Base-by-base conservation (phyloP, 805 yeast species). In the Myxozyma neotropica region DNA sequence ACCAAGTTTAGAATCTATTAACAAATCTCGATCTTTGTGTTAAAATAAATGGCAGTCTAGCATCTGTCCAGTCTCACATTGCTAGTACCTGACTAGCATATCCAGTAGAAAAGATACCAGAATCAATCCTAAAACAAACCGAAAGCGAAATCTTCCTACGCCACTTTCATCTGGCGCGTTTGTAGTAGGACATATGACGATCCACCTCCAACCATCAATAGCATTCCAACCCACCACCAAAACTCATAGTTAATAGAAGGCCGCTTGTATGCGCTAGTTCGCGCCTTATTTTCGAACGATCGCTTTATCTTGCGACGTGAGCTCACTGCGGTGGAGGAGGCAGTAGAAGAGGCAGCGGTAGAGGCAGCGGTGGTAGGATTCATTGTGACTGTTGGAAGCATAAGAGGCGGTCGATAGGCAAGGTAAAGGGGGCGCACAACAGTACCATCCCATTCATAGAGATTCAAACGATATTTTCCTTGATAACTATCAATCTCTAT, bases 371-470 rank as follows among this genome's bases (percentile, higher is more conserved):
- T 77, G 1, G 96, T 88, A 23, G 99, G 99, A 74, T 92, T 93
- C 79, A 94, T 77, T 0, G 97, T 92, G 54, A 72, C 75, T 0
- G 98, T 94, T 23, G 99, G 99, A 61, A 94, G 82, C 99, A 94
- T 94, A 82, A 88, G 80, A 8, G 99, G 95, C 4, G 99, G 99
- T 68, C 82, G 82, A 77, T 92, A 94, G 1, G 95, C 96, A 73
- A 94, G 80, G 74, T 90, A 94, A 69, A 94, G 74, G 0, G 99
- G 98, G 66, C 90, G 93, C 78, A 87, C 74, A 46, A 84, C 84
- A 17, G 88, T 73, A 17, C 97, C 97, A 43, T 77, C 78, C 68
- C 81, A 86, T 75, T 86, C 85, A 74, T 81, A 86, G 60, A 94
- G 77, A 63, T 85, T 85, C 58, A 94, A 81, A 66, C 82, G 81